Evolutionary conservation across 805 yeast species (phyloP).

Genomic region (Geotrichum ghanense): DNA sequence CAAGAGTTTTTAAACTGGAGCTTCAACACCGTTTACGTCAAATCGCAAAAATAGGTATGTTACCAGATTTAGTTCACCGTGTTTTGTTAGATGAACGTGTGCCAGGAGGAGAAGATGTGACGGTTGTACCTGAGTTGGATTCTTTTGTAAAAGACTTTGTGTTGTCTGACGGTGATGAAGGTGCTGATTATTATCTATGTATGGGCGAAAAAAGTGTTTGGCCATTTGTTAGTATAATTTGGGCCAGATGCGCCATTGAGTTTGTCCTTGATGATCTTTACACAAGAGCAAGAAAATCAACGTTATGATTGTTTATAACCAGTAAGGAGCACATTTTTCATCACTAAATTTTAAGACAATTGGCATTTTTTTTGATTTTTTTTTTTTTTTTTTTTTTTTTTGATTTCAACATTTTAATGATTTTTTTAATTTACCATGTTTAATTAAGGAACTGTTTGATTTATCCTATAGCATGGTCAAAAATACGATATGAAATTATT

Average conservation of each 20-base stretch:
- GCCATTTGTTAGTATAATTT: conserved; percentile 76
- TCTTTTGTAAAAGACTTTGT: conserved; percentile 53
- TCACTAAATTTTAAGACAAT: no score
- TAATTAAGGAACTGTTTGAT: no score
- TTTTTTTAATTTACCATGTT: no score
- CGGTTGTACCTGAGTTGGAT: conserved; percentile 79
- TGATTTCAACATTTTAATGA: no score
- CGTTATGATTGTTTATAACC: no score
- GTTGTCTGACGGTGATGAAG: conserved; percentile 15
- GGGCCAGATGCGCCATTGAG: conserved; percentile 85
- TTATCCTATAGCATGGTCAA: no score
- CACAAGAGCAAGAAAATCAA: conserved; percentile 18
- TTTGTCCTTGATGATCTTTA: conserved; percentile 73
- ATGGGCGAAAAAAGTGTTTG: conserved; percentile 91
- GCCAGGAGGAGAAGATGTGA: conserved; percentile 73
- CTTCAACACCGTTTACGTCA: conserved; percentile 75
- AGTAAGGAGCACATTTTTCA: no score
- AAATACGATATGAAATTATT: no score
- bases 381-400: no score
- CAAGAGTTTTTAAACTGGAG: conserved; percentile 60
- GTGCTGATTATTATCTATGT: conserved; percentile 77
- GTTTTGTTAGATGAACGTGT: conserved; percentile 81
- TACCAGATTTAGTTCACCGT: conserved; percentile 60
- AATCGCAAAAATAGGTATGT: conserved; percentile 63
- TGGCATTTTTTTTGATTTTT: no score